These are phyloP conservation scores for Trichoderma endophyticum DNA, from an alignment of 2,329 filamentous ascomycete species.

Conservation along the genomic window DNA sequence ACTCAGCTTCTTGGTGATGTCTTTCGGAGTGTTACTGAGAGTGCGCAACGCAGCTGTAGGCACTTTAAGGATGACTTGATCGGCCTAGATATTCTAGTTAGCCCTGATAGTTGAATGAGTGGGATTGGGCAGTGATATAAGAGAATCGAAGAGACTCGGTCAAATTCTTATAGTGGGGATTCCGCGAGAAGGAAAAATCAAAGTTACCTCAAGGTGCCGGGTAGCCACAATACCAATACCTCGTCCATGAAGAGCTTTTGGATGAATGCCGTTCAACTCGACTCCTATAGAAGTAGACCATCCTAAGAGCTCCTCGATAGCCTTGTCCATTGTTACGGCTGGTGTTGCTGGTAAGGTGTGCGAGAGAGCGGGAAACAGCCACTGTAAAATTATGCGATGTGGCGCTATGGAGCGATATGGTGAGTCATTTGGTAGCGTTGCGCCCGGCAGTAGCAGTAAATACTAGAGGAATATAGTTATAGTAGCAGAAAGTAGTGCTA, in stretches of 20 bases:
- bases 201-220: slow-evolving; percentile 58
- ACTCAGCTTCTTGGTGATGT: slow-evolving; percentile 51
- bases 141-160: not conserved
- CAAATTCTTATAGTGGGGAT: not conserved
- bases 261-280: slow-evolving; percentile 62
- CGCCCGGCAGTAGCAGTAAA: not conserved
- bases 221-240: slow-evolving; percentile 77
- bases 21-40: slow-evolving; percentile 54
- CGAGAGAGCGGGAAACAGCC: not conserved
- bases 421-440: slow-evolving; percentile 4
- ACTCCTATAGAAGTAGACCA: slow-evolving; percentile 69
- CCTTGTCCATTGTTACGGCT: slow-evolving; percentile 20
- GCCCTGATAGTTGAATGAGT: not conserved
- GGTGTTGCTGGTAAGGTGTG: not conserved
- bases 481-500: not conserved
- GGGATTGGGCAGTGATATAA: not conserved
- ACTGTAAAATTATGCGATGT: not conserved
- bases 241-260: slow-evolving; percentile 64
- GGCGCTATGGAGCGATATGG: not conserved
- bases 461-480: not conserved
- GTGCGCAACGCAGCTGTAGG: slow-evolving; percentile 63
- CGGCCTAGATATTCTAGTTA: slow-evolving; percentile 28
- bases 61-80: slow-evolving; percentile 61
- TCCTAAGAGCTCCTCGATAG: slow-evolving; percentile 52
- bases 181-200: not conserved